Base-by-base conservation (phyloP, 129 eudicot genomes). In the Tagetes erecta region DNA sequence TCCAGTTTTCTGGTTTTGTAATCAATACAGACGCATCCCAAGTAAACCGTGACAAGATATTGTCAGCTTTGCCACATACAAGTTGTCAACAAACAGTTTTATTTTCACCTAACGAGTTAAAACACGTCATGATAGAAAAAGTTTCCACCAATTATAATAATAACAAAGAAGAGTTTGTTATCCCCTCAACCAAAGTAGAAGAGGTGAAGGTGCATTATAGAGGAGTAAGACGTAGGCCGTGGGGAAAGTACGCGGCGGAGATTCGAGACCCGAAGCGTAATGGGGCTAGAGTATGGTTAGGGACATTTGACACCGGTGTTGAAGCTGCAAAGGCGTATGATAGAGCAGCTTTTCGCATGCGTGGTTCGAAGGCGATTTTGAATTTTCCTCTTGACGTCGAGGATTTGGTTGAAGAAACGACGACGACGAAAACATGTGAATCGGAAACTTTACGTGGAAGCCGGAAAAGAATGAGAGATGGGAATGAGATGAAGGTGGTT, bases 211-310 rank as follows among this genome's bases (percentile, higher is more conserved):
- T 76, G 5, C 80, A 76, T 39, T 76, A 76, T 58, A 45, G 80
- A 45, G 80, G 80, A 6, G 80, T 76, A 35, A 47, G 80, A 14
- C 40, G 80, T 45, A 12, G 80, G 50, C 80, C 80, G 5, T 76
- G 80, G 80, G 80, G 80, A 2, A 76, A 76, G 75, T 76, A 42
- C 53, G 80, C 80, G 5, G 80, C 80, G 12, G 80, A 76, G 69
- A 76, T 76, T 20, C 45, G 80, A 55, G 80, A 76, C 35, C 80
- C 80, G 13, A 76, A 76, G 14, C 80, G 80, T 14, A 76, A 76
- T 8, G 80, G 80, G 5, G 51, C 40, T 2, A 76, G 80, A 46
- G 69, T n/a, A n/a, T n/a, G n/a, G n/a, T n/a, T n/a, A n/a, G n/a
- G n/a, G n/a, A n/a, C n/a, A n/a, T n/a, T n/a, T 5, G 72, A 41